Evolutionary conservation across 2,329 filamentous ascomycete species (phyloP).

Genomic region (Pseudogymnoascus sp.): DNA sequence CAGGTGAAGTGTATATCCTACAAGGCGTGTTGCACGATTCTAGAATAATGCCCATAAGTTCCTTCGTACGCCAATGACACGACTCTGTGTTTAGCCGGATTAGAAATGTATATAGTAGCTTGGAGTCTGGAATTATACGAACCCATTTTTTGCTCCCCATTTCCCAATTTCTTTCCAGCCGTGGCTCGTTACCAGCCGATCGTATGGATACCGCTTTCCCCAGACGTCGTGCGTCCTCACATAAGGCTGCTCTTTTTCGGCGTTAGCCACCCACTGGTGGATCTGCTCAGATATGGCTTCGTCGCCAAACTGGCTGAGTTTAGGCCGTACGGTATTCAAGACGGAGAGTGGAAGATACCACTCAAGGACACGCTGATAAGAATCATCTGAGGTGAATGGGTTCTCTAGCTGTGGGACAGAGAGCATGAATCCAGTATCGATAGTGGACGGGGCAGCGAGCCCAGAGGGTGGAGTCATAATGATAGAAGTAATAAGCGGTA

Average conservation of each 20-base stretch:
- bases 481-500: neutral
- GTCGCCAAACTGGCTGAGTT: constrained; percentile 9
- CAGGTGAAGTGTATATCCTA: constrained; percentile 12
- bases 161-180: constrained; percentile 11
- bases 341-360: constrained; percentile 4
- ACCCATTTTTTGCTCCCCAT: constrained; percentile 12
- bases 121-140: neutral
- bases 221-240: constrained; percentile 11
- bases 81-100: constrained; percentile 17
- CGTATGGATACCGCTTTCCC: constrained; percentile 7
- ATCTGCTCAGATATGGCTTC: constrained; percentile 10
- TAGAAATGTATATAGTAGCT: neutral
- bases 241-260: constrained; percentile 11
- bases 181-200: constrained; percentile 8
- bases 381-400: constrained; percentile 1
- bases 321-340: neutral
- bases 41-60: constrained; percentile 29
- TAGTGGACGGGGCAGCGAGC: constrained; percentile 1
- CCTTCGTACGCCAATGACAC: constrained; percentile 36
- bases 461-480: neutral
- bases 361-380: constrained; percentile 1
- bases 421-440: constrained; percentile 8
- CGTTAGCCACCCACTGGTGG: constrained; percentile 7
- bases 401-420: constrained; percentile 1
- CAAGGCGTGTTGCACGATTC: constrained; percentile 36